Evolutionary conservation across 2,329 filamentous ascomycete genomes (phyloP).

Genomic region (Lachnellula arida): DNA sequence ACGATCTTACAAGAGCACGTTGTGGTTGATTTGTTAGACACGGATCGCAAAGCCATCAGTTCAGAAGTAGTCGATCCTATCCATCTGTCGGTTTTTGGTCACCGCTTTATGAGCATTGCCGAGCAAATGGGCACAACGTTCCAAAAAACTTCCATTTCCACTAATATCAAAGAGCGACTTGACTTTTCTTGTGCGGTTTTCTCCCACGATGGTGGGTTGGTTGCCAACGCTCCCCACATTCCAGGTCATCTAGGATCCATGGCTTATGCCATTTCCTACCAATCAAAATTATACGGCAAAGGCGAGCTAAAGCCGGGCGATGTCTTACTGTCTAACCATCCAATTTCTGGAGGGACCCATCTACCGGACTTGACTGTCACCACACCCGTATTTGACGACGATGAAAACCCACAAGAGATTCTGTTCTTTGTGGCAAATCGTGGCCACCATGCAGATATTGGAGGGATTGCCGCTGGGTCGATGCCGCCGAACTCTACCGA

Average conservation of each 20-base stretch:
- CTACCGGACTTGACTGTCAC: conserved; percentile 77
- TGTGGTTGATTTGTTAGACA: conserved; percentile 57
- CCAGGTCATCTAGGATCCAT: conserved; percentile 38
- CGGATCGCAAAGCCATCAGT: neutral
- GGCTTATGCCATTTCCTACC: conserved; percentile 52
- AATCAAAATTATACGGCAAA: conserved; percentile 71
- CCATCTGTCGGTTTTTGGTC: conserved; percentile 69
- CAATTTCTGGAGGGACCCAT: conserved; percentile 71
- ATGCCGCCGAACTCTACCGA: conserved; percentile 73
- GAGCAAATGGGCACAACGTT: conserved; percentile 76
- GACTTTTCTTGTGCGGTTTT: conserved; percentile 77
- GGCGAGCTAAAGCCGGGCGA: conserved; percentile 74
- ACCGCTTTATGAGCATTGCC: conserved; percentile 78
- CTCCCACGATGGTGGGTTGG: conserved; percentile 65
- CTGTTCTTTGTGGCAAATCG: conserved; percentile 73
- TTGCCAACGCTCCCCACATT: conserved; percentile 75
- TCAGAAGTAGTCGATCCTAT: conserved; percentile 62
- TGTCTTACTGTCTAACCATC: conserved; percentile 77
- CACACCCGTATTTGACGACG: conserved; percentile 68
- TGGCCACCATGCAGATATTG: conserved; percentile 79
- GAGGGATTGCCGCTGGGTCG: conserved; percentile 71
- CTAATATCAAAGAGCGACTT: conserved; percentile 74
- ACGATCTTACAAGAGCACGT: conserved; percentile 68
- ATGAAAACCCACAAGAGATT: conserved; percentile 49
- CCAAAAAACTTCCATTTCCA: conserved; percentile 69